These are phyloP conservation scores for Wickerhamiella spandovensis DNA, from an alignment of 805 yeast genomes.

Conservation along the genomic window DNA sequence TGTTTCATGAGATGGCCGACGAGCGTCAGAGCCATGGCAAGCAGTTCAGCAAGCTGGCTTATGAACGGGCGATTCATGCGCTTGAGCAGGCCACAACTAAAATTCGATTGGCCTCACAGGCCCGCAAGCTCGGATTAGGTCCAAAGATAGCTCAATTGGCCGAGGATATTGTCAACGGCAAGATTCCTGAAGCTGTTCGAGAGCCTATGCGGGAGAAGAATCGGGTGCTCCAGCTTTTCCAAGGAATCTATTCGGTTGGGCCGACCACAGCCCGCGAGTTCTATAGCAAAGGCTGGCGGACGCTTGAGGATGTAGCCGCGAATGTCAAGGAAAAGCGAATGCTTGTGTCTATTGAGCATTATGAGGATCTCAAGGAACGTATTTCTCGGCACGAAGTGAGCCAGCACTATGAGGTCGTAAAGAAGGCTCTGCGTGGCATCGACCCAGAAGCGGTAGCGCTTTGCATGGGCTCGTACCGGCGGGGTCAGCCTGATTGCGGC, in stretches of 20 bases:
- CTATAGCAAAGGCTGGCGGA: slow-evolving; percentile 28
- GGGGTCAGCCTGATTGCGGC: slow-evolving; percentile 35
- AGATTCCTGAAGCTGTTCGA: slow-evolving; percentile 14
- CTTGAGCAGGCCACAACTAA: slow-evolving; percentile 20
- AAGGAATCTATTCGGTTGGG: slow-evolving; percentile 40
- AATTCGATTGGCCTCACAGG: slow-evolving; percentile 28
- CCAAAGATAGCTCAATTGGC: slow-evolving; percentile 31
- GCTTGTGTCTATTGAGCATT: slow-evolving; percentile 33
- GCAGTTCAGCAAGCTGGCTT: slow-evolving; percentile 29
- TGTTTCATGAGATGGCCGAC: slow-evolving; percentile 23
- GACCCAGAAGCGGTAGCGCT: slow-evolving; percentile 27
- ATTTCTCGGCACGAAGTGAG: slow-evolving; percentile 36
- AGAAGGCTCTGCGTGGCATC: slow-evolving; percentile 18
- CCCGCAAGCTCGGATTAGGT: slow-evolving; percentile 31
- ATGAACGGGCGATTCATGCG: slow-evolving; percentile 32
- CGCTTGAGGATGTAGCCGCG: slow-evolving; percentile 25
- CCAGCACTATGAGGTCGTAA: slow-evolving; percentile 28
- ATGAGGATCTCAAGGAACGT: slow-evolving; percentile 32
- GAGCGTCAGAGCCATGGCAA: slow-evolving; percentile 27
- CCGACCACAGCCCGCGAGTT: slow-evolving; percentile 29
- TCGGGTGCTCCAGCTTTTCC: slow-evolving; percentile 24
- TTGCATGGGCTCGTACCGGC: slow-evolving; percentile 40
- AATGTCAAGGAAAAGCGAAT: slow-evolving; percentile 22
- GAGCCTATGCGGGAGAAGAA: slow-evolving; percentile 17
- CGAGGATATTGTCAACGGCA: slow-evolving; percentile 30